These are phyloP conservation scores for Arthrobotrys megalospora DNA, from an alignment of 2,329 filamentous ascomycete genomes.

Conservation along the genomic window DNA sequence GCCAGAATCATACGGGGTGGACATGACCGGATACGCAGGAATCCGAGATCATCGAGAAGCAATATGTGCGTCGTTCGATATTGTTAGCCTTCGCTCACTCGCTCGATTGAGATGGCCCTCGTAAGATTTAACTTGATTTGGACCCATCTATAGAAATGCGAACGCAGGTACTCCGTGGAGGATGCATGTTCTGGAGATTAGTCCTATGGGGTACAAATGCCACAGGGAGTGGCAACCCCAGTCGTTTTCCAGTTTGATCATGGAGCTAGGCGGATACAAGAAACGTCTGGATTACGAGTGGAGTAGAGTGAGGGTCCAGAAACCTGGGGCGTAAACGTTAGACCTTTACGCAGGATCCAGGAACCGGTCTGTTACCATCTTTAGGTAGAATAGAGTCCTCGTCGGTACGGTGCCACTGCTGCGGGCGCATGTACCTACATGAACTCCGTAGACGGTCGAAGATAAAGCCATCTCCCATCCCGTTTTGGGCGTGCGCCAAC, in stretches of 20 bases:
- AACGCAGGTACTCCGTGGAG: slow-evolving; percentile 36
- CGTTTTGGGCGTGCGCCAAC: slow-evolving; percentile 32
- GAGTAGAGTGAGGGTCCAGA: slow-evolving; percentile 11
- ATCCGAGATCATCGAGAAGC: slow-evolving; percentile 36
- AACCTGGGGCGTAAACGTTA: slow-evolving; percentile 29
- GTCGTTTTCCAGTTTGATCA: slow-evolving; percentile 11
- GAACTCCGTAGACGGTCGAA: slow-evolving; percentile 20
- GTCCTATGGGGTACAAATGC: not conserved
- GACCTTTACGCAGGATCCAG: slow-evolving; percentile 20
- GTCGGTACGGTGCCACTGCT: slow-evolving; percentile 43
- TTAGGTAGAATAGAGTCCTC: slow-evolving; percentile 31
- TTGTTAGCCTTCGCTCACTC: slow-evolving; percentile 7
- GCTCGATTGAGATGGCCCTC: slow-evolving; percentile 13
- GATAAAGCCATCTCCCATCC: slow-evolving; percentile 5
- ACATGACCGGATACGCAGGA: slow-evolving; percentile 34
- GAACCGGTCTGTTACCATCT: slow-evolving; percentile 16
- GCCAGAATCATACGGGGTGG: slow-evolving; percentile 29
- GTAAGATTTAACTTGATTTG: slow-evolving; percentile 43
- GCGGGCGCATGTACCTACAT: slow-evolving; percentile 15
- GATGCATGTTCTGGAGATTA: slow-evolving; percentile 24
- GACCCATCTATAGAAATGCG: slow-evolving; percentile 31
- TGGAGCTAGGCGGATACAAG: slow-evolving; percentile 18
- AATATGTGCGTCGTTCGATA: slow-evolving; percentile 17
- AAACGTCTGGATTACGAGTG: slow-evolving; percentile 28
- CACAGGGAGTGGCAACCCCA: slow-evolving; percentile 5